Base-by-base conservation (phyloP, 139 green algal species). In the Coelastrella sp. region DNA sequence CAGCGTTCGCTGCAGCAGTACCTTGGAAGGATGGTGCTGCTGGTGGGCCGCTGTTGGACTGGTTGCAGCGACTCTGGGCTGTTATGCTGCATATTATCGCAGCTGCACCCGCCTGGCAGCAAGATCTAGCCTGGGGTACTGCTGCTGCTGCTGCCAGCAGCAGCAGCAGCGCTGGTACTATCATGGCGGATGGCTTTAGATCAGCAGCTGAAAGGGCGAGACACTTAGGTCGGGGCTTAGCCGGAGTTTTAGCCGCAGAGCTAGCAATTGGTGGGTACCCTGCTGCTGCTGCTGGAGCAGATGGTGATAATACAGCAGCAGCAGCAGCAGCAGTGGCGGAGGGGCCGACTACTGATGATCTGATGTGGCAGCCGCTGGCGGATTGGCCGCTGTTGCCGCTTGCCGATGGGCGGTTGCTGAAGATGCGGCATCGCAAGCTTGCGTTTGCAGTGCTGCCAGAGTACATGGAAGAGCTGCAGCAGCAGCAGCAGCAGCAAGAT, bases 311-410 rank as follows among this genome's bases (percentile, higher is more conserved):
- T n/a, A 17, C 64, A 66, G 84, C 47, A 56, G 56, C 56, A 73
- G 68, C 71, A 8, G 17, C 75, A 73, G 60, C 19, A 19, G 4
- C 85, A 57, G 85, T 56, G 73, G 64, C 64, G 13, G 61, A 10
- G 8, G 73, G 17, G 3, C 17, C 85, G 65, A 73, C 73, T 83
- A 73, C 47, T 75, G 75, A 60, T 90, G 83, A 80, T 58, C 3
- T 60, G 22, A 13, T 90, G 57, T 90, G 85, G 85, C 20, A 58
- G 60, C 61, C 90, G 58, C 74, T 94, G 47, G 59, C 66, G 2
- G 58, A 88, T 19, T 93, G 90, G 92, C 87, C 90, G 86, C 92
- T 93, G 75, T 74, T 95, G 86, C 92, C 91, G 2, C 76, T 87
- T 47, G 85, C 81, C 13, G 85, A 88, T 65, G 90, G 90, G 0